Base-by-base conservation (phyloP, 2,329 filamentous ascomycete species). In the Macrophomina phaseolina region DNA sequence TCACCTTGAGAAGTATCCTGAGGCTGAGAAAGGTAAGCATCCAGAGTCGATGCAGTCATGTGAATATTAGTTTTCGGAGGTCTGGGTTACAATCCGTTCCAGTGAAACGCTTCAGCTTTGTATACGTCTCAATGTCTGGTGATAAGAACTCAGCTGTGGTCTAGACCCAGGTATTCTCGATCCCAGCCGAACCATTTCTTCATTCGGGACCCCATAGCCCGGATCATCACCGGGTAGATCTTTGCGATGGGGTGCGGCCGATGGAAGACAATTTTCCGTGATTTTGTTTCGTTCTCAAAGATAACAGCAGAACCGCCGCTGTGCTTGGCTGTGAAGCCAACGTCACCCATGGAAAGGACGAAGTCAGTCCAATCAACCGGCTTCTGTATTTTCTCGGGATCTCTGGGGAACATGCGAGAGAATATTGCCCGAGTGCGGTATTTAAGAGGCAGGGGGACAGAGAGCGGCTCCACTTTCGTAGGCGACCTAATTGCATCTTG, bases 211-310 rank as follows among this genome's bases (percentile, higher is more conserved):
- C 73, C 72, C 66, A 75, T 74, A 0, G 61, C 69, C 32, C 71
- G 73, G 8, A 77, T 60, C 72, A 74, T 73, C 36, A 74, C 58
- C 0, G 72, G 66, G 51, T 75, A 71, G 23, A 77, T 68, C 5
- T 62, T 71, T 0, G 71, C 64, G 5, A 70, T 69, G 1, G 74
- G 75, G 67, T 77, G 75, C 0, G 73, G 75, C 36, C 69, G 69
- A 66, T 76, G 75, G 34, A 77, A 74, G 11, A 70, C 69, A 55
- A 74, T 73, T 32, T 65, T 72, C 1, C 69, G 67, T 2, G 16
- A 32, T 23, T 30, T 5, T 5, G 34, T 16, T 14, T 18, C 34
- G 18, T 67, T 34, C 18, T 73, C 70, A 48, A 74, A 73, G 4
- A 28, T 62, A 0, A 71, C 70, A 2, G 69, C 68, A 0, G 71